These are phyloP conservation scores for Calonectria pseudoturangicola DNA, from an alignment of 2,329 filamentous ascomycete species.

Conservation along the genomic window DNA sequence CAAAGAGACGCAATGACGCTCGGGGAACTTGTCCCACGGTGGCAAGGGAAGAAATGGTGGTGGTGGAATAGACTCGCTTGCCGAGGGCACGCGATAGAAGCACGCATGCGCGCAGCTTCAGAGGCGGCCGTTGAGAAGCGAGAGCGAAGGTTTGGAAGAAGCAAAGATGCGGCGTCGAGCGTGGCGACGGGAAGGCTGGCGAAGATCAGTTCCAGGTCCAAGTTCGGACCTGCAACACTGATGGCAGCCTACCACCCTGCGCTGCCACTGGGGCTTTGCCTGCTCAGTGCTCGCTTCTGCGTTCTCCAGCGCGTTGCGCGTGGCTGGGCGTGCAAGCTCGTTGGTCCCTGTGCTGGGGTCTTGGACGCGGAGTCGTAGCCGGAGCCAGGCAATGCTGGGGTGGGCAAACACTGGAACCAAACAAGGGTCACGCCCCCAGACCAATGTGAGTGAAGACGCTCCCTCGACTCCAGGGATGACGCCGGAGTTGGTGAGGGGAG, in stretches of 20 bases:
- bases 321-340: constrained; percentile 40
- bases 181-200: constrained; percentile 37
- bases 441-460: constrained; percentile 31
- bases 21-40: constrained; percentile 38
- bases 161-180: constrained; percentile 41
- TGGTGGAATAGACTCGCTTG: constrained; percentile 40
- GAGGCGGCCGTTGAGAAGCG: constrained; percentile 43
- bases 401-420: constrained; percentile 42
- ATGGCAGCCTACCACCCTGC: constrained; percentile 36
- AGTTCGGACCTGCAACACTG: constrained; percentile 31
- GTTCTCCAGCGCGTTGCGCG: constrained; percentile 39
- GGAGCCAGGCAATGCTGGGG: constrained; percentile 43
- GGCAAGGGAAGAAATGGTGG: constrained; percentile 20
- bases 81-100: constrained; percentile 43
- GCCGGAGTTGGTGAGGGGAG: constrained; percentile 5
- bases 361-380: constrained; percentile 38
- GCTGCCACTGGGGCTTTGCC: constrained; percentile 29
- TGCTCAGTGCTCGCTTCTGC: constrained; percentile 24
- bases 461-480: constrained; percentile 29
- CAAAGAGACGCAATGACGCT: constrained; percentile 28
- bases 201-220: constrained; percentile 41
- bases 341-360: constrained; percentile 40
- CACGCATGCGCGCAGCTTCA: constrained; percentile 45
- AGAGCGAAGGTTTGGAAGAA: constrained; percentile 48
- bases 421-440: constrained; percentile 34